Evolutionary conservation across 2,329 filamentous ascomycete species (phyloP), one percentile per base, ranked within the genome.

Genomic region (Talaromyces pinophilus): DNA sequence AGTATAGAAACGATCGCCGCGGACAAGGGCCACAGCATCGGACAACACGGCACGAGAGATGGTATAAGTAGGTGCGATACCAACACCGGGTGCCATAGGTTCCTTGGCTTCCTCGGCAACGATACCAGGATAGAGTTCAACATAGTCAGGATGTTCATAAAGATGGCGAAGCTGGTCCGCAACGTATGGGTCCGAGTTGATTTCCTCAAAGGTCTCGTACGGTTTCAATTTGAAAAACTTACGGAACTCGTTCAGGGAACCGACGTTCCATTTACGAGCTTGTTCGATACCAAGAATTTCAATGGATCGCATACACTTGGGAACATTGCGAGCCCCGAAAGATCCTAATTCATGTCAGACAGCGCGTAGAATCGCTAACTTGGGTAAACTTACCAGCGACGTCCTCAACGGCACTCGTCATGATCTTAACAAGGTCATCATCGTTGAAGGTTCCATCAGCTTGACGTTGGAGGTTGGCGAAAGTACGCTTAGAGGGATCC

Each of bases 281-380:
- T 92, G 90, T 48, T 91, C 82, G 62, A 95, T 94, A 38, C 91
- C 92, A 3, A 94, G 80, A 50, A 93, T 90, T 76, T 95, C 92
- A 28, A 95, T 85, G 1, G 88, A 86, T 68, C 88, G 87, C 84
- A 95, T 87, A 19, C 88, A 85, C 10, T 86, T 82, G 0, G 92
- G 92, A 0, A 94, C 89, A 67, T 91, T 90, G 11, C 87, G 87
- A 0, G 87, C 87, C 0, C 90, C 90, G 69, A 92, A 92, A 0
- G 86, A 85, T 17, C 88, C 87, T 69, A 46, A 22, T 13, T 17
- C 1, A 11, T 11, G 35, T 64, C 19, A 67, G 62, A 46, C 35
- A 15, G 22, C 5, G n/a, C 28, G 25, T 17, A 40, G 17, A 40
- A 4, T 2, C 3, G 25, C 5, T 10, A 22, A 25, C n/a, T 17